Evolutionary conservation across 2,329 filamentous ascomycete species (phyloP).

Genomic region (Diplocarpon mali): DNA sequence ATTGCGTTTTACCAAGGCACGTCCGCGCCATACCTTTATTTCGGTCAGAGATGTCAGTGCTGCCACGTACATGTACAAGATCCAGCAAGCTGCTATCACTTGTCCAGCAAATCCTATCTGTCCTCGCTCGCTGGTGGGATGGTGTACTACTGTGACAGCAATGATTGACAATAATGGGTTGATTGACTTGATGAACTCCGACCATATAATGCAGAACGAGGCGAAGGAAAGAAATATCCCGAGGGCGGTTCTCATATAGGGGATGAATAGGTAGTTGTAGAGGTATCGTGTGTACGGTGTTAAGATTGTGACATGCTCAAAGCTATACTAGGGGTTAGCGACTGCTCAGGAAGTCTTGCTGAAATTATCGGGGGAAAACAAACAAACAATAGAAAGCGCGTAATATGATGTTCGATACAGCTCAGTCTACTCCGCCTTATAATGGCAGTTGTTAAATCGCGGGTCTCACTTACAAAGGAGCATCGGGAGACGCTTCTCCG

Average conservation of each 20-base stretch:
- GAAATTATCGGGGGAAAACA: no score
- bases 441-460: no score
- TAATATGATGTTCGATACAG: no score
- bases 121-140: conserved; percentile 54
- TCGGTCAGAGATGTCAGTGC: conserved; percentile 81
- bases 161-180: conserved; percentile 65
- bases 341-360: no score
- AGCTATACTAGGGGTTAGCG: conserved; percentile 9
- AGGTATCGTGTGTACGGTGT: conserved; percentile 77
- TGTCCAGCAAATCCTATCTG: conserved; percentile 82
- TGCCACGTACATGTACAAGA: conserved; percentile 90
- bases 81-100: conserved; percentile 73
- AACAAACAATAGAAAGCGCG: no score
- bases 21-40: conserved; percentile 94
- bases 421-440: no score
- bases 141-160: conserved; percentile 43
- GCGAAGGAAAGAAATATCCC: conserved; percentile 62
- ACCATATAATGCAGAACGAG: conserved; percentile 82
- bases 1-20: conserved; percentile 79
- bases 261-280: conserved; percentile 62
- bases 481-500: conserved; percentile 43
- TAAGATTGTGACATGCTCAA: conserved; percentile 48
- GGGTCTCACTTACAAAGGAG: conserved; percentile 30
- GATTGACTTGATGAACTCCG: conserved; percentile 78
- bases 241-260: conserved; percentile 50